Percentiles rank a stretch among this genome's conserved stretches.
Conservation (phyloP, 805 yeast species). For the Cyberlindnera maritima region DNA sequence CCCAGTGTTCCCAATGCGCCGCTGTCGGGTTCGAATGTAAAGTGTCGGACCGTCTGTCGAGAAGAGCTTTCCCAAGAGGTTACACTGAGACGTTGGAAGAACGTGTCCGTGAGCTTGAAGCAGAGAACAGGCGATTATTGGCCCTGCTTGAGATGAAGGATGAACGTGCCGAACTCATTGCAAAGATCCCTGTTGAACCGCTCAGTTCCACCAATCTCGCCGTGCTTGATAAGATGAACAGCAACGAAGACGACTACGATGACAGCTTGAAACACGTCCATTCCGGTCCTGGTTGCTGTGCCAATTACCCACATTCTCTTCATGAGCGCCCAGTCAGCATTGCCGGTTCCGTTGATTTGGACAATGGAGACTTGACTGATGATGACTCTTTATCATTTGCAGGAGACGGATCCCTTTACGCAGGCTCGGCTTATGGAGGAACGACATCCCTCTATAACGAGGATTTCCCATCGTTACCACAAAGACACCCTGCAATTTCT, state of each 20-base stretch:
- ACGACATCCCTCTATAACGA: slow-evolving; percentile 6
- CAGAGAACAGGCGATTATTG: slow-evolving; percentile 68
- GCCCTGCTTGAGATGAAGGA: slow-evolving; percentile 64
- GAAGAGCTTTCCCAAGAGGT: slow-evolving; percentile 88
- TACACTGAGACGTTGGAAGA: slow-evolving; percentile 90
- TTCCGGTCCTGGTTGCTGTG: slow-evolving; percentile 58
- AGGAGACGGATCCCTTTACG: slow-evolving; percentile 6
- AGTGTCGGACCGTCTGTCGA: slow-evolving; percentile 79
- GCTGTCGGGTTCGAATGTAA: slow-evolving; percentile 85
- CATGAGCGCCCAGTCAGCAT: slow-evolving; percentile 63
- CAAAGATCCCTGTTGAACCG: slow-evolving; percentile 21
- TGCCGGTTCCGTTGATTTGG: slow-evolving; percentile 56
- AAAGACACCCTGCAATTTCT: slow-evolving; percentile 35
- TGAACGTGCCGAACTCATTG: slow-evolving; percentile 50
- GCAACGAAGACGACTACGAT: slow-evolving; percentile 24
- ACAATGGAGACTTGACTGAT: slow-evolving; percentile 45
- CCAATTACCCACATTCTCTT: slow-evolving; percentile 49
- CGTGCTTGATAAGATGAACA: slow-evolving; percentile 28
- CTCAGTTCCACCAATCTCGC: slow-evolving; percentile 35
- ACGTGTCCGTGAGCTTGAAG: slow-evolving; percentile 79
- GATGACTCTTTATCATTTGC: slow-evolving; percentile 32
- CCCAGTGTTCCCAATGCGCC: slow-evolving; percentile 78
- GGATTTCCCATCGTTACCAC: slow-evolving; percentile 15
- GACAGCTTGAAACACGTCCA: slow-evolving; percentile 33
- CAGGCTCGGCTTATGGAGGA: slow-evolving; percentile 8